Evolutionary conservation across 345 rosid species (phyloP).

Genomic region (Boechera retrofracta): DNA sequence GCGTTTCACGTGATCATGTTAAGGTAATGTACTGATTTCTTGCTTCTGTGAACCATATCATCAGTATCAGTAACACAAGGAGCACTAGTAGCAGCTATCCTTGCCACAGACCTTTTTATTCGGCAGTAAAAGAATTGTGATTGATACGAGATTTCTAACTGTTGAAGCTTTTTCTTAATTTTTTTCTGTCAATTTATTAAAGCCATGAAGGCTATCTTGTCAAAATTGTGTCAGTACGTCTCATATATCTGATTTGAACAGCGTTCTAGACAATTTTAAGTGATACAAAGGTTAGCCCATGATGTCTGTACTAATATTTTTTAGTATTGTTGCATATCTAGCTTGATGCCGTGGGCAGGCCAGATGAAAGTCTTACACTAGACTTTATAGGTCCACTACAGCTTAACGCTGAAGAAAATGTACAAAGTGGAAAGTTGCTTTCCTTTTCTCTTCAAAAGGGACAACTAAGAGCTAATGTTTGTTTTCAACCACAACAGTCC

Average conservation of each 20-base stretch:
- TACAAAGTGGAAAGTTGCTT: constrained; percentile 68
- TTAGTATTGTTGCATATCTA: constrained; percentile 49
- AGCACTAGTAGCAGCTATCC: constrained; percentile 27
- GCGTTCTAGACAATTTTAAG: background rate
- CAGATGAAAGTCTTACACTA: constrained; percentile 88
- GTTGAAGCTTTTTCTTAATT: constrained; percentile 4
- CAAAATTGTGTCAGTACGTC: constrained; percentile 18
- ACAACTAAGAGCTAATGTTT: constrained; percentile 80
- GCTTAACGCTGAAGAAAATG: constrained; percentile 57
- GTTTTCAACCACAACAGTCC: constrained; percentile 74
- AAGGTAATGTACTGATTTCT: constrained; percentile 61
- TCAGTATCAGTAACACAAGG: constrained; percentile 26
- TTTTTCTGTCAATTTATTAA: background rate
- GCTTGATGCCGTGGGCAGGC: constrained; percentile 89
- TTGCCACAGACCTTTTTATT: background rate
- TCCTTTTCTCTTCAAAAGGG: constrained; percentile 92
- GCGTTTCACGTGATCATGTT: constrained; percentile 70
- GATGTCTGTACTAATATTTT: constrained; percentile 22
- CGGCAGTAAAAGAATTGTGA: background rate
- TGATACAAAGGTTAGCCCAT: background rate
- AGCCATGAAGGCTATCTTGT: constrained; percentile 14
- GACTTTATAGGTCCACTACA: constrained; percentile 77
- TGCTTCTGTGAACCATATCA: constrained; percentile 17
- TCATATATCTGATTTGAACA: constrained; percentile 26
- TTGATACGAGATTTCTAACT: background rate